A percentile compares a stretch with the other conserved stretches of the same genome.
These are phyloP conservation scores for Parachlorella kessleri DNA, from an alignment of 139 green algal species.

Conservation along the genomic window DNA sequence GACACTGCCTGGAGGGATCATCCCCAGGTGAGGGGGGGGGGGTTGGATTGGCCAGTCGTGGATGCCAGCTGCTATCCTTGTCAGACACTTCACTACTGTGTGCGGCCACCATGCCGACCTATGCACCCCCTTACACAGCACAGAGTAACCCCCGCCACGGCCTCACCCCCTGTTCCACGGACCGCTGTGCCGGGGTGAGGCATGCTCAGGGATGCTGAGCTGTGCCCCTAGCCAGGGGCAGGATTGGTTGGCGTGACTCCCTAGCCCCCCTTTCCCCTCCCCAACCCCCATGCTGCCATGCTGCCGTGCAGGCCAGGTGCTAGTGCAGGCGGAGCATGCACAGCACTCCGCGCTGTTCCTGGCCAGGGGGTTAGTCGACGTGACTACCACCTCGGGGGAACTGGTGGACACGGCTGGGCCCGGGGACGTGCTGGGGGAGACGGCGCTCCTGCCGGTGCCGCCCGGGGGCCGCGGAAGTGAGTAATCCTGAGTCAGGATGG, in stretches of 20 bases:
- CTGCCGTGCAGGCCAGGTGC: background rate
- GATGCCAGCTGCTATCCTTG: too few relatives aligned
- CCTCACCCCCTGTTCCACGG: background rate
- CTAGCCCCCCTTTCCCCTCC: too few relatives aligned
- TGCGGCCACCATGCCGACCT: too few relatives aligned
- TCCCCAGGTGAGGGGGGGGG: too few relatives aligned
- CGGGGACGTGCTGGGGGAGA: background rate
- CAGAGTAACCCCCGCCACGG: too few relatives aligned
- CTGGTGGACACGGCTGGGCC: conserved; percentile 3
- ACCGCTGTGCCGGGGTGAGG: background rate
- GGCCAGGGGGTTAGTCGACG: background rate
- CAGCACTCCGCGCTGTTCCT: background rate
- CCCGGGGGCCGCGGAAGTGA: background rate
- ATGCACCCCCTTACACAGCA: too few relatives aligned
- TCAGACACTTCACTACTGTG: too few relatives aligned
- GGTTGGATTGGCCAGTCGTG: too few relatives aligned
- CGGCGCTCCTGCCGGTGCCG: conserved; percentile 2
- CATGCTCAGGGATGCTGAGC: too few relatives aligned
- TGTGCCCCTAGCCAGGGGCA: too few relatives aligned
- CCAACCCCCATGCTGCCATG: background rate
- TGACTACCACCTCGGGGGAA: background rate
- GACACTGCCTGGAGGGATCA: too few relatives aligned
- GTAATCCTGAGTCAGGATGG: too few relatives aligned
- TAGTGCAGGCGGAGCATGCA: background rate
- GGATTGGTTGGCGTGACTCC: background rate